phyloP scores from a whole-genome alignment of 441 rosid genomes.

The Lepidium campestre region DNA sequence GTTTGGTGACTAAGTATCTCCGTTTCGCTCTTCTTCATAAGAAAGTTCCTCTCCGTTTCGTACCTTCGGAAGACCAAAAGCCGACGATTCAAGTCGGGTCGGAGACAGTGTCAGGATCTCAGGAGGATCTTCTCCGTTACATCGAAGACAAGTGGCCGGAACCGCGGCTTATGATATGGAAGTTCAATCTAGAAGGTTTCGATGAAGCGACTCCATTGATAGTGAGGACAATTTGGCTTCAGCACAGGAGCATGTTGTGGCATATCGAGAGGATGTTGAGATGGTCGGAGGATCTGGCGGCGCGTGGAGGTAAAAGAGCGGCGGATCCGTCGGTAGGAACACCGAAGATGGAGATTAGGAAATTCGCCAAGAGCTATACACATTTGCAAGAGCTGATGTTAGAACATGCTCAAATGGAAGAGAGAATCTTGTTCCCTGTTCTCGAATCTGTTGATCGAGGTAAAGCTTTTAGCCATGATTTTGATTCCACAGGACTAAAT shows the following conservation, averaged over 20 bases:
- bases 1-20: constrained; percentile 32
- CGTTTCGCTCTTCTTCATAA: constrained; percentile 61
- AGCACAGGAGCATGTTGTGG: constrained; percentile 57
- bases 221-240: constrained; percentile 43
- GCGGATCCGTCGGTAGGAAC: constrained; percentile 60
- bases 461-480: background rate
- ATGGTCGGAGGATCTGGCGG: constrained; percentile 59
- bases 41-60: constrained; percentile 33
- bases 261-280: constrained; percentile 61
- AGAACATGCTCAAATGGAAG: constrained; percentile 89
- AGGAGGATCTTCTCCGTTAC: constrained; percentile 41
- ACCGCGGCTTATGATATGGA: constrained; percentile 37
- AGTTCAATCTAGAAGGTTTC: constrained; percentile 29
- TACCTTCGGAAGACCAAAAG: constrained; percentile 28
- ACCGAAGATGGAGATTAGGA: constrained; percentile 59
- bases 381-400: constrained; percentile 56
- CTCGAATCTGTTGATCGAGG: constrained; percentile 61
- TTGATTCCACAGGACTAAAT: background rate
- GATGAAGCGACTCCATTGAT: constrained; percentile 40
- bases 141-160: constrained; percentile 48
- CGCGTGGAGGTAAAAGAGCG: constrained; percentile 45
- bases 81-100: constrained; percentile 43
- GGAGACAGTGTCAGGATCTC: constrained; percentile 39
- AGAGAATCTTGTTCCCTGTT: constrained; percentile 55
- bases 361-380: constrained; percentile 46